A percentile compares a stretch with the other conserved stretches of the same genome.
Evolutionary conservation across 2,329 filamentous ascomycete genomes (phyloP).

Genomic region (Bipolaris bicolor): DNA sequence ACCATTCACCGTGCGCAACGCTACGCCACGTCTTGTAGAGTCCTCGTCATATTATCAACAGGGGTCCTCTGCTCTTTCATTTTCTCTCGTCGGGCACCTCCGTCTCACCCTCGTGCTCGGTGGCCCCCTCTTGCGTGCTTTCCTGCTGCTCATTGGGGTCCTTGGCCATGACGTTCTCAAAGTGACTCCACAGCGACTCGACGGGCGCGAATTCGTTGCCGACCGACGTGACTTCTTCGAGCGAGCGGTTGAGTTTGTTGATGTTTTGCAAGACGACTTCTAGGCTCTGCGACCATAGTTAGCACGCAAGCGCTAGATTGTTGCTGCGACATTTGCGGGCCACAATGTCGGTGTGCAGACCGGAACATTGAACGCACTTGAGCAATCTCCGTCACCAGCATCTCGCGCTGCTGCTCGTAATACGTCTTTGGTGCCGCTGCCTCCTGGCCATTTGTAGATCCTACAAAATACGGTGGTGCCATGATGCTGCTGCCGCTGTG

Average conservation of each 20-base stretch:
- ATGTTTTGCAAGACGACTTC: slow-evolving; percentile 94
- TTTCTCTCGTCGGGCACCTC: slow-evolving; percentile 30
- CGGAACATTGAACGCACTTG: slow-evolving; percentile 56
- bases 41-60: background rate
- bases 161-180: slow-evolving; percentile 93
- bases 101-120: slow-evolving; percentile 31
- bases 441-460: slow-evolving; percentile 27
- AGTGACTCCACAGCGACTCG: slow-evolving; percentile 95
- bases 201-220: slow-evolving; percentile 98
- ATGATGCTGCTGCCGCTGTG: slow-evolving; percentile 17
- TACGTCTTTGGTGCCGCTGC: slow-evolving; percentile 54
- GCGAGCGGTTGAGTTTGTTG: slow-evolving; percentile 89
- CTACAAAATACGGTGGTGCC: slow-evolving; percentile 27
- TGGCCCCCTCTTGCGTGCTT: slow-evolving; percentile 30
- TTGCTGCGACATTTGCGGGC: slow-evolving; percentile 43
- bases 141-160: slow-evolving; percentile 54
- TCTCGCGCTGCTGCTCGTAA: slow-evolving; percentile 77
- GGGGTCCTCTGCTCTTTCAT: slow-evolving; percentile 11
- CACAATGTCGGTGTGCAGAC: slow-evolving; percentile 32
- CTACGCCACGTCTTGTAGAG: background rate
- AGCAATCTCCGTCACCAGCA: slow-evolving; percentile 74
- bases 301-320: slow-evolving; percentile 1
- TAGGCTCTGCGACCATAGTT: slow-evolving; percentile 60
- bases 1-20: slow-evolving; percentile 7
- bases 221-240: slow-evolving; percentile 91